Percentiles rank a stretch among this genome's conserved stretches.
phyloP scores from a whole-genome alignment of 306 rosid species.

The Cucumis sativus region DNA sequence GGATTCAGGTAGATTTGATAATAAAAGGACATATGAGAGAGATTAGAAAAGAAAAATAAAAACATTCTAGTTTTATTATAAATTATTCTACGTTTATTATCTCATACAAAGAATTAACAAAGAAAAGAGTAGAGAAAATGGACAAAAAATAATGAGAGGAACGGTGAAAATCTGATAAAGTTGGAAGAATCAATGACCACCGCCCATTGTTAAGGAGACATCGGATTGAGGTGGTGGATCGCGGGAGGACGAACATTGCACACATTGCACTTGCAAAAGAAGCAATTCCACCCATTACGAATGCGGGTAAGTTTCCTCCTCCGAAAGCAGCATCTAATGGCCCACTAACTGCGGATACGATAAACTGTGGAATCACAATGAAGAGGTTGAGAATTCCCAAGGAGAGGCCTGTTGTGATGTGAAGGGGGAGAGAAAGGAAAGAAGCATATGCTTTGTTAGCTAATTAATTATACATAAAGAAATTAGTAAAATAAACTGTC shows the following conservation, averaged over 20 bases:
- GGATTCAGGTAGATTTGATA: too few species aligned
- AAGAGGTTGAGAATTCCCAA: not conserved
- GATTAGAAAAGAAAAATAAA: too few species aligned
- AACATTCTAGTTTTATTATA: too few species aligned
- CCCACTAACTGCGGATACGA: conserved; percentile 63
- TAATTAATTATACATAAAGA: not conserved
- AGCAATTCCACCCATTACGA: conserved; percentile 57
- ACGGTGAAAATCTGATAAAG: too few species aligned
- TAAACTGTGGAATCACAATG: conserved; percentile 27
- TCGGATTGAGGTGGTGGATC: not conserved
- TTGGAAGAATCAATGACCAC: not conserved
- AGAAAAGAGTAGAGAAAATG: too few species aligned
- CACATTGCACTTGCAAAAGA: conserved; percentile 44
- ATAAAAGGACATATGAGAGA: too few species aligned
- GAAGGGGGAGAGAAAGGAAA: too few species aligned
- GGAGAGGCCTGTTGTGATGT: not conserved
- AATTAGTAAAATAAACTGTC: too few species aligned
- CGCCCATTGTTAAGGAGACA: not conserved
- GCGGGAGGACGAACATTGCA: conserved; percentile 21
- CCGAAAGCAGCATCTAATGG: conserved; percentile 64
- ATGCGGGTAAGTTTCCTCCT: conserved; percentile 84
- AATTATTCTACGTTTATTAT: too few species aligned
- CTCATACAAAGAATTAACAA: too few species aligned
- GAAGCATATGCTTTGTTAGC: not conserved
- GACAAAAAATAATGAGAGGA: not conserved